A percentile compares a stretch with the other conserved stretches of the same genome.
phyloP scores from a whole-genome alignment of 352 stramenopile species.

The Globisporangium takayamanum region DNA sequence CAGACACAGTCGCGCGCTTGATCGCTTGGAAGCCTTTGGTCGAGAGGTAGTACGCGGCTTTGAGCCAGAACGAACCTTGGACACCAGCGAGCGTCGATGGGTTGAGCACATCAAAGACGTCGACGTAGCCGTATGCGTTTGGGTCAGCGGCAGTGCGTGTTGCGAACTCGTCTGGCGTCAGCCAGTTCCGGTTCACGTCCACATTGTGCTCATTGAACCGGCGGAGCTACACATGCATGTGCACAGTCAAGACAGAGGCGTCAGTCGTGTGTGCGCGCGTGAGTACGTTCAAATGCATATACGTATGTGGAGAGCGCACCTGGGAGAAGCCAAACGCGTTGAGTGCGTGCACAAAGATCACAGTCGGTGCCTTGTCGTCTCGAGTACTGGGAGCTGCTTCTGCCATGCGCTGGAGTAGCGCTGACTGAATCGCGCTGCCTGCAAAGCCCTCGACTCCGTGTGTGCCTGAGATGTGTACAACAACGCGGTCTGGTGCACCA shows the following conservation, averaged over 20 bases:
- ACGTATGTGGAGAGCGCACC: constrained; percentile 7
- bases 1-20: constrained; percentile 82
- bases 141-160: constrained; percentile 42
- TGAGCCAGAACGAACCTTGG: constrained; percentile 44
- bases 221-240: constrained; percentile 32
- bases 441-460: constrained; percentile 82
- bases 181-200: constrained; percentile 91
- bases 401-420: constrained; percentile 29
- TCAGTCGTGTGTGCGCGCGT: not conserved
- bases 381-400: not conserved
- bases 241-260: too few relatives aligned
- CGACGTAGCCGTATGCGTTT: constrained; percentile 74
- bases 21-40: constrained; percentile 40
- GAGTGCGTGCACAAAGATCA: constrained; percentile 90
- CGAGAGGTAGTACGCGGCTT: constrained; percentile 22
- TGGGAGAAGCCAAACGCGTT: constrained; percentile 91
- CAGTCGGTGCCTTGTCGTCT: constrained; percentile 37
- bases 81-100: constrained; percentile 19
- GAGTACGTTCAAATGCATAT: too few relatives aligned
- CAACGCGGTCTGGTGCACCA: constrained; percentile 34
- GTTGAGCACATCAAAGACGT: constrained; percentile 70
- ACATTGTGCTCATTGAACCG: constrained; percentile 93
- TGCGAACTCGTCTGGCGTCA: constrained; percentile 49
- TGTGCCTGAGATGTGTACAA: constrained; percentile 77
- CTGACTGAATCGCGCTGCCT: constrained; percentile 75